Percentiles rank a stretch among this genome's conserved stretches.
Evolutionary conservation across 2,329 filamentous ascomycete species (phyloP).

Genomic region (Seiridium unicorne): DNA sequence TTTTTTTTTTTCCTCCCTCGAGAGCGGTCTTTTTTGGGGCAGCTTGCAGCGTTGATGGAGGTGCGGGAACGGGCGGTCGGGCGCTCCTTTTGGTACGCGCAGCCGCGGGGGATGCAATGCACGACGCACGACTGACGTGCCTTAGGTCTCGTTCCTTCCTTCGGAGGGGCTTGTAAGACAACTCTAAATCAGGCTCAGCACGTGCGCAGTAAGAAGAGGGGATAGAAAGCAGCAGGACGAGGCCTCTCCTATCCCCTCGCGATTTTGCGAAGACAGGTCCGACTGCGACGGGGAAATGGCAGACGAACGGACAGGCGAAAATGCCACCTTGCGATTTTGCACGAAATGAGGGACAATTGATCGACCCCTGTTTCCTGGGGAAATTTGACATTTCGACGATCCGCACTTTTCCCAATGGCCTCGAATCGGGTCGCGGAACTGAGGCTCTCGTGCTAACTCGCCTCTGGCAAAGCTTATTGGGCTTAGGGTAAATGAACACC

Average conservation of each 20-base stretch:
- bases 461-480: not conserved
- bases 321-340: slow-evolving; percentile 26
- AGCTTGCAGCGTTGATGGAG: slow-evolving; percentile 6
- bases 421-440: not conserved
- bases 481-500: no score
- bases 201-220: not conserved
- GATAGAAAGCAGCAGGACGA: not conserved
- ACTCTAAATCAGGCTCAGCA: no score
- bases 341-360: slow-evolving; percentile 3
- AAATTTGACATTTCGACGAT: slow-evolving; percentile 6
- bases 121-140: slow-evolving; percentile 4
- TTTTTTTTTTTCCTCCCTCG: no score
- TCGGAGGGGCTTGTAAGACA: not conserved
- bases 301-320: slow-evolving; percentile 10
- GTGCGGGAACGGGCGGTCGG: slow-evolving; percentile 4
- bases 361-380: not conserved
- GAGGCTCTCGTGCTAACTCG: not conserved
- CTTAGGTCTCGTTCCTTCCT: not conserved
- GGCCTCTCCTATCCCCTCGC: not conserved
- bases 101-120: slow-evolving; percentile 1
- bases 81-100: slow-evolving; percentile 3
- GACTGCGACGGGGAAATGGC: slow-evolving; percentile 1
- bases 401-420: not conserved
- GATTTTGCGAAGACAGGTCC: not conserved
- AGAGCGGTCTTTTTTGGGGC: not conserved